Evolutionary conservation across 371 early-diverging fungal species (phyloP).

Genomic region (Apophysomyces trapeziformis): DNA sequence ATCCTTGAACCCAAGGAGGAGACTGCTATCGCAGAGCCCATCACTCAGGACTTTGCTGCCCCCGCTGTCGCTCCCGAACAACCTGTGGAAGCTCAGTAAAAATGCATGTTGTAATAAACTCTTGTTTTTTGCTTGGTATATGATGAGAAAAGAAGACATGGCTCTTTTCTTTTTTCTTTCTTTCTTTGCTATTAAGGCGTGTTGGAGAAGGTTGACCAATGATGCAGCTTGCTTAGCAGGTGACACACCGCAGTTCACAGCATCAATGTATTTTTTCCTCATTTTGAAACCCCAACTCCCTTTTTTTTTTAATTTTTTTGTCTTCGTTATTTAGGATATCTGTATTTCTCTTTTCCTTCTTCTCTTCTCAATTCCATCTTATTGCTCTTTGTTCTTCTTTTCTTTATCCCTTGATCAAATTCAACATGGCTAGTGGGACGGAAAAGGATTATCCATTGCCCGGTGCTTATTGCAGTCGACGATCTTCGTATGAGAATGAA

Average conservation of each 20-base stretch:
- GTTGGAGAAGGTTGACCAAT: neutral
- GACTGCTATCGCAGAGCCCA: slow-evolving; percentile 70
- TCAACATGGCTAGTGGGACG: slow-evolving; percentile 3
- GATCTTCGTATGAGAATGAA: slow-evolving; percentile 3
- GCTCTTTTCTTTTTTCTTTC: neutral
- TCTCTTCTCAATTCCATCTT: neutral
- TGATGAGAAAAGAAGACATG: slow-evolving; percentile 1
- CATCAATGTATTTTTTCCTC: slow-evolving; percentile 1
- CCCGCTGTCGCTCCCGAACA: slow-evolving; percentile 57
- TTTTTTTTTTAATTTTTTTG: neutral
- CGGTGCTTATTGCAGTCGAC: neutral
- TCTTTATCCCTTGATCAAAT: neutral
- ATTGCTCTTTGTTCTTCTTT: neutral
- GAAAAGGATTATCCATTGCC: slow-evolving; percentile 4
- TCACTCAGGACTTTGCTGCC: slow-evolving; percentile 74
- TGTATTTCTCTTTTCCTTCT: neutral
- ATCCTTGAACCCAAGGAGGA: slow-evolving; percentile 95
- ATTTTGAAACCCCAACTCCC: slow-evolving; percentile 6
- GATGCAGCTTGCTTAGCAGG: slow-evolving; percentile 5
- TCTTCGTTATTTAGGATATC: neutral
- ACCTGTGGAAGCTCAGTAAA: slow-evolving; percentile 44
- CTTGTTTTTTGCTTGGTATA: slow-evolving; percentile 5
- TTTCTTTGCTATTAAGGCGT: neutral
- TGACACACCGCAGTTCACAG: slow-evolving; percentile 6
- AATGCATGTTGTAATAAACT: slow-evolving; percentile 11